phyloP scores from a whole-genome alignment of 2,329 filamentous ascomycete genomes.

The Pyrenophora seminiperda region DNA sequence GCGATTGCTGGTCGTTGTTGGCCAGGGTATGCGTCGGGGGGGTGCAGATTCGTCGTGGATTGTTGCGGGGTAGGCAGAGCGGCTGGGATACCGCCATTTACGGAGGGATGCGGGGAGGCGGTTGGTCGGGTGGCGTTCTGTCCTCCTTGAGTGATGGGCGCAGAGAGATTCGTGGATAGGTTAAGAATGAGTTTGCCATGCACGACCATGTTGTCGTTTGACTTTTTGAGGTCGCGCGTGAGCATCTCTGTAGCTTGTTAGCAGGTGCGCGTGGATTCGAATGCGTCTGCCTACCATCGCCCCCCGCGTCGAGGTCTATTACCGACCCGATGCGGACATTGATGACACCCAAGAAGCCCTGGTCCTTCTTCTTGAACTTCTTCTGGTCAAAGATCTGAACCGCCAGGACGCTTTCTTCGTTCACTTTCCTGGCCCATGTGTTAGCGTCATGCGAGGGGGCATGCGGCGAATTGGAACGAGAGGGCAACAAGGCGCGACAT shows the following conservation, averaged over 20 bases:
- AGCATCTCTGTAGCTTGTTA: slow-evolving; percentile 76
- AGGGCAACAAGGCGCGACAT: slow-evolving; percentile 47
- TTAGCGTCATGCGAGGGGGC: slow-evolving; percentile 29
- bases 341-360: slow-evolving; percentile 96
- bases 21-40: slow-evolving; percentile 45
- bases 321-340: slow-evolving; percentile 95
- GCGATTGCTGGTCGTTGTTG: slow-evolving; percentile 35
- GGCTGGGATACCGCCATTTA: slow-evolving; percentile 44
- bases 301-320: slow-evolving; percentile 85
- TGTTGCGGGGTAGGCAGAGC: slow-evolving; percentile 48
- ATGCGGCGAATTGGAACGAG: slow-evolving; percentile 5
- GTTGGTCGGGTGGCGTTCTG: slow-evolving; percentile 47
- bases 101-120: slow-evolving; percentile 43
- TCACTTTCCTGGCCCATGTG: slow-evolving; percentile 70
- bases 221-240: slow-evolving; percentile 94
- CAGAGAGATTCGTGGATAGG: slow-evolving; percentile 84
- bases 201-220: slow-evolving; percentile 95
- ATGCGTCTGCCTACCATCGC: slow-evolving; percentile 72
- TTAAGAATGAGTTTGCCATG: slow-evolving; percentile 98
- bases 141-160: slow-evolving; percentile 65
- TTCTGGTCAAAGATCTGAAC: slow-evolving; percentile 99
- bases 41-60: slow-evolving; percentile 46
- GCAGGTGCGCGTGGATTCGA: slow-evolving; percentile 16
- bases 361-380: slow-evolving; percentile 99
- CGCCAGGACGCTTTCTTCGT: slow-evolving; percentile 93